Evolutionary conservation across 2,329 filamentous ascomycete genomes (phyloP).

Genomic region (Bipolaris bicolor): DNA sequence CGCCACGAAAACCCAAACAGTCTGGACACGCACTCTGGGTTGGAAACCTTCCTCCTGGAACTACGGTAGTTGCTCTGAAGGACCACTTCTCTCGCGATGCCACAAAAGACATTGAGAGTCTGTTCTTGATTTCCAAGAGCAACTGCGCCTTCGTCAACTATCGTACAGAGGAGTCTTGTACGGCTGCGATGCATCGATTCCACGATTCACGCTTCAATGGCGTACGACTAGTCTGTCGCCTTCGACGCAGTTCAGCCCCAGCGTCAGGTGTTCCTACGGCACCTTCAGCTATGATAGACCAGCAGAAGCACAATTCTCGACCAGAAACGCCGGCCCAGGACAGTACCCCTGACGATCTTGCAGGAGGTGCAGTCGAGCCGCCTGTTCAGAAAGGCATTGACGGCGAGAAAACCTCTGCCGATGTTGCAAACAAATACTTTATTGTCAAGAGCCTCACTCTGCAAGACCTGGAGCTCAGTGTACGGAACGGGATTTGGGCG

Average conservation of each 20-base stretch:
- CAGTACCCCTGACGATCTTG: slow-evolving; percentile 15
- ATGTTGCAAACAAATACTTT: slow-evolving; percentile 77
- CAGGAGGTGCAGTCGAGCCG: slow-evolving; percentile 18
- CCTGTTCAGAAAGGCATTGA: slow-evolving; percentile 17
- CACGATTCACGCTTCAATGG: slow-evolving; percentile 91
- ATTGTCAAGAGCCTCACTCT: slow-evolving; percentile 91
- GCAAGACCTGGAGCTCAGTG: slow-evolving; percentile 87
- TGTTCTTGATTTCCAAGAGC: slow-evolving; percentile 95
- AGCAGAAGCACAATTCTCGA: slow-evolving; percentile 32
- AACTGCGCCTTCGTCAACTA: slow-evolving; percentile 98
- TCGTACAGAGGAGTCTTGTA: slow-evolving; percentile 76
- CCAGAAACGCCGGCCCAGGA: slow-evolving; percentile 33
- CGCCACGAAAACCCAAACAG: slow-evolving; percentile 69
- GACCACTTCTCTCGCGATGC: slow-evolving; percentile 86
- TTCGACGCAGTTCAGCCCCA: slow-evolving; percentile 65
- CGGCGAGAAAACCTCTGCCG: slow-evolving; percentile 12
- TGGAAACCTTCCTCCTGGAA: slow-evolving; percentile 86
- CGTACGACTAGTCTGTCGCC: slow-evolving; percentile 81
- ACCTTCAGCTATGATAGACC: slow-evolving; percentile 55
- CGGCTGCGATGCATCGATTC: slow-evolving; percentile 78
- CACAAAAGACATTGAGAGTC: slow-evolving; percentile 76
- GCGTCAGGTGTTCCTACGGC: slow-evolving; percentile 60
- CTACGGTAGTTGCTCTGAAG: slow-evolving; percentile 82
- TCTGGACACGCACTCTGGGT: slow-evolving; percentile 94
- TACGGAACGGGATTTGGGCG: slow-evolving; percentile 88